Evolutionary conservation across 2,329 filamentous ascomycete species (phyloP), one percentile per base, ranked within the genome.

Genomic region (Colletotrichum gloeosporioides): DNA sequence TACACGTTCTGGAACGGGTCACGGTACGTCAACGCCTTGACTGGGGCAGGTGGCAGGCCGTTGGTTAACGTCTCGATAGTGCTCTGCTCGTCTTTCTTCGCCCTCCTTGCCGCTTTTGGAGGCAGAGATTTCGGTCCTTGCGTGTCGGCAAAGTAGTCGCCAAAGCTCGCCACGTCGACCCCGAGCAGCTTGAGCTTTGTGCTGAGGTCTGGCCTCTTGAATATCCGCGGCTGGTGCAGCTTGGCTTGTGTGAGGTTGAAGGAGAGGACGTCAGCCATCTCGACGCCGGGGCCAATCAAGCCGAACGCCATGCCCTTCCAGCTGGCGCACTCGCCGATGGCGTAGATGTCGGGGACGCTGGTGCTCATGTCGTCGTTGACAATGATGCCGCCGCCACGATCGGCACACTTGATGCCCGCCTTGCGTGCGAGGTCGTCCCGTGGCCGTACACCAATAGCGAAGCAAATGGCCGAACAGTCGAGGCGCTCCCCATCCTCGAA

Each of bases 151-250:
- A 98, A 98, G 87, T 96, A 98, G 82, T 98, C 96, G 1, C 96
- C 96, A 82, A 98, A 98, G 81, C 95, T 97, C 22, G 96, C 96
- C 6, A 98, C 96, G 79, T 98, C 95, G 10, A 98, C 95, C 1
- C 96, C 96, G 0, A 98, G 89, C 0, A 98, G 88, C 87, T 98
- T 98, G 34, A 98, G 87, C 83, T 98, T 98, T 0, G 96, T 98
- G 87, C 96, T 98, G 55, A 98, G 88, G 83, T 98, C 95, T 0
- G 96, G 96, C 6, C 93, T 88, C 83, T 95, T 95, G 88, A 98
- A 98, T 34, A 87, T 88, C 36, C 94, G 89, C 3, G 91, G 91
- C 8, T 91, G 85, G 82, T 96, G 94, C 3, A 92, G 89, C 81
- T 94, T 93, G 36, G 95, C 94, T 82, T 96, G 93, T 5, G 96